phyloP scores from a whole-genome alignment of 768 basidiomycete genomes.

The Pleurotus ostreatus region DNA sequence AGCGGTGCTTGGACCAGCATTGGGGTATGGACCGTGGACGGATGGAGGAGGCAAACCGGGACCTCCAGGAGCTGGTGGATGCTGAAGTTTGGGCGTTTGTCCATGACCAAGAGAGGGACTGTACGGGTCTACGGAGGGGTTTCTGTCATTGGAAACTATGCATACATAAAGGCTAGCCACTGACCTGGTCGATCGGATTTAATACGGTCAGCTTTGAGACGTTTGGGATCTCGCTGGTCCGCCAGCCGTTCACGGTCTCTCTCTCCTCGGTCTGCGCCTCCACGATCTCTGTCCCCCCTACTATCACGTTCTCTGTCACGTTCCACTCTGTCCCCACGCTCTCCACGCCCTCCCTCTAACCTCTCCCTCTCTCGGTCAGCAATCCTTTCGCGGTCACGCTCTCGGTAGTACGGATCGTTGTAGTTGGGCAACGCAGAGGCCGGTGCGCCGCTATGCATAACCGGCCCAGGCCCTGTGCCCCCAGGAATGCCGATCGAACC shows the following conservation, averaged over 20 bases:
- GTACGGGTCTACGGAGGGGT: slow-evolving; percentile 27
- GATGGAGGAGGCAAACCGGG: slow-evolving; percentile 26
- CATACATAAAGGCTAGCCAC: slow-evolving; percentile 5
- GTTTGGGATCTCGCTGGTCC: slow-evolving; percentile 55
- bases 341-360: not conserved
- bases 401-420: slow-evolving; percentile 18
- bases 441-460: not conserved
- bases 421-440: slow-evolving; percentile 16
- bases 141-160: slow-evolving; percentile 2
- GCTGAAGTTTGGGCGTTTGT: slow-evolving; percentile 15
- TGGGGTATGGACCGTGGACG: slow-evolving; percentile 5
- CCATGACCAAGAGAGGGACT: slow-evolving; percentile 27
- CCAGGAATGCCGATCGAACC: slow-evolving; percentile 16
- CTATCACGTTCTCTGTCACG: slow-evolving; percentile 18
- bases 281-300: slow-evolving; percentile 28
- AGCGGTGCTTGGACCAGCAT: slow-evolving; percentile 18
- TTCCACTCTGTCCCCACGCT: not conserved
- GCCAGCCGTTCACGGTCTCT: slow-evolving; percentile 41
- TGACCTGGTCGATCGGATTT: slow-evolving; percentile 33
- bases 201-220: slow-evolving; percentile 40
- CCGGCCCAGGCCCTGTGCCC: slow-evolving; percentile 20
- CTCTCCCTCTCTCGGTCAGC: not conserved
- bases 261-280: slow-evolving; percentile 24
- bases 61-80: slow-evolving; percentile 20
- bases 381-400: slow-evolving; percentile 9